Evolutionary conservation across 169 alveolate species (phyloP).

Genomic region (Cytauxzoon felis): DNA sequence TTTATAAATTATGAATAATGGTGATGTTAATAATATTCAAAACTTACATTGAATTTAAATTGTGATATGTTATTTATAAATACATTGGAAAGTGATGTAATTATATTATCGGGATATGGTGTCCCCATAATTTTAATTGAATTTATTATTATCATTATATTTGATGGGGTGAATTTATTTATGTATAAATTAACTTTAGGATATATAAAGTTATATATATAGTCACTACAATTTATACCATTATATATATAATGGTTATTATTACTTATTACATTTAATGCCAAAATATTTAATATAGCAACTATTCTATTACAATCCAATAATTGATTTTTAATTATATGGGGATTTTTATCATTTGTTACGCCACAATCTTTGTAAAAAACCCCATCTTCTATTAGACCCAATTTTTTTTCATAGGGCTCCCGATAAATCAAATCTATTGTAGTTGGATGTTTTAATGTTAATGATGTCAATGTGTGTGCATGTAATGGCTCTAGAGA

Average conservation of each 20-base stretch:
- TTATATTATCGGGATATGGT: constrained; percentile 8
- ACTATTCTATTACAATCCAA: constrained; percentile 1
- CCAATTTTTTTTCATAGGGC: no score
- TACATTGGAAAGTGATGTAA: background rate
- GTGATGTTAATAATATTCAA: background rate
- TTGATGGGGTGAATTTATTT: constrained; percentile 3
- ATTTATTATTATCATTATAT: constrained; percentile 1
- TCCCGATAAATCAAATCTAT: no score
- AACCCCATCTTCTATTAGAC: no score
- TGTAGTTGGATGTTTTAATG: no score
- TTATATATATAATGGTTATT: background rate
- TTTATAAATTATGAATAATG: background rate
- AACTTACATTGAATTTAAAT: constrained; percentile 1
- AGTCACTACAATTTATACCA: background rate
- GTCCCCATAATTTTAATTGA: constrained; percentile 5
- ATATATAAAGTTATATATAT: background rate
- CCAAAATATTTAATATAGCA: background rate
- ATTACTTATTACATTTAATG: background rate
- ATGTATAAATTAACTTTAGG: background rate
- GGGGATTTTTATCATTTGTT: background rate
- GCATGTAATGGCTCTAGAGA: no score
- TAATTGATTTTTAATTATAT: background rate
- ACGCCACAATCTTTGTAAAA: no score
- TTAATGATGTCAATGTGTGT: no score
- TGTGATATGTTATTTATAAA: constrained; percentile 19